Base-by-base conservation (phyloP, 768 basidiomycete genomes). In the Auriscalpium vulgare region DNA sequence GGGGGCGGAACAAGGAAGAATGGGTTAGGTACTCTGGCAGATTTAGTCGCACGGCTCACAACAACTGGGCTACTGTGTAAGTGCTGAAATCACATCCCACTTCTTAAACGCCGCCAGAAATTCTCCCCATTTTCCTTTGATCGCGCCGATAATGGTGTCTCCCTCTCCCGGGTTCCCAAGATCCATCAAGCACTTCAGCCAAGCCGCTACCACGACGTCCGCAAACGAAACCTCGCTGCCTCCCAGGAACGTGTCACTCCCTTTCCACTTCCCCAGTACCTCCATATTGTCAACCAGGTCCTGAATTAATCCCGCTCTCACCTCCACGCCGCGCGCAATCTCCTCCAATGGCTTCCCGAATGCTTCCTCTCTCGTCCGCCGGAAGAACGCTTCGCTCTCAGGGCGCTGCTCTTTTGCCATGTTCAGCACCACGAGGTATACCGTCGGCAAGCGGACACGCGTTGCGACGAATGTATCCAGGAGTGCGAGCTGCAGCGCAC, bases 151-250 rank as follows among this genome's bases (percentile, higher is more conserved):
- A 10, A 59, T 19, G 9, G 8, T 16, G 11, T 52, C 47, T 56
- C 58, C 56, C 23, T 50, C 58, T 9, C 51, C 48, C 35, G 40
- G 37, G 4, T 53, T 37, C 10, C 34, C 8, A 10, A 59, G 1
- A 8, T 8, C 49, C 50, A 37, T 46, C 11, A 56, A 34, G 38
- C 49, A 54, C 4, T 38, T 16, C 23, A 57, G 47, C 2, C 11
- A 37, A 8, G 36, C 50, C 4, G 52, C 56, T 29, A 60, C 23
- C 16, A 47, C 47, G 8, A 62, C 50, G 35, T 64, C 63, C 1
- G 61, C 61, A 38, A 44, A 62, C 7, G 47, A 55, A 8, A 52
- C 34, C 2, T 19, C 21, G 38, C 29, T 36, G 10, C 35, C 51
- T 17, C 23, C 35, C n/a, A 52, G 2, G 19, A 40, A 52, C 4